phyloP scores from a whole-genome alignment of 768 basidiomycete genomes.

The Pholiota molesta region DNA sequence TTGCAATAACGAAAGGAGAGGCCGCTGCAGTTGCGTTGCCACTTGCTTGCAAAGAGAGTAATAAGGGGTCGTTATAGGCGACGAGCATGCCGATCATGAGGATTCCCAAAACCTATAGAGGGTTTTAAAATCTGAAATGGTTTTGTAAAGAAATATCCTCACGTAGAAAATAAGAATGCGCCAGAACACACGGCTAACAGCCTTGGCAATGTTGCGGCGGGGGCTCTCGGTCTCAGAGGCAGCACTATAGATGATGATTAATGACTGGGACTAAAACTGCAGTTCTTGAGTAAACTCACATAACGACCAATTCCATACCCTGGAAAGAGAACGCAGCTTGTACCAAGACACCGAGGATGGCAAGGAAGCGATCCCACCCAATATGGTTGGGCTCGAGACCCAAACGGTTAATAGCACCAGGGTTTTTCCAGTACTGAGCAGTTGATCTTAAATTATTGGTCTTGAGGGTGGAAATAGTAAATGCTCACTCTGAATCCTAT shows the following conservation, averaged over 20 bases:
- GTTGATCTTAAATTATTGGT: not conserved
- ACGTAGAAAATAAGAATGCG: slow-evolving; percentile 82
- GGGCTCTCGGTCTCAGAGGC: slow-evolving; percentile 81
- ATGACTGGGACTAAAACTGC: not conserved
- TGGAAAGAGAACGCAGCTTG: slow-evolving; percentile 76
- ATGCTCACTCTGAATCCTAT: slow-evolving; percentile 64
- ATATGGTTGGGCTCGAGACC: slow-evolving; percentile 41
- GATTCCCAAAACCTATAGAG: slow-evolving; percentile 62
- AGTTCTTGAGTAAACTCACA: slow-evolving; percentile 39
- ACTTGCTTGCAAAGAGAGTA: slow-evolving; percentile 38
- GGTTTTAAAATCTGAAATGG: not conserved
- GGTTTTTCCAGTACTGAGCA: slow-evolving; percentile 69
- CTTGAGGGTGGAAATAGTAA: slow-evolving; percentile 9
- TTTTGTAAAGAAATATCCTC: slow-evolving; percentile 19
- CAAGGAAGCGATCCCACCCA: slow-evolving; percentile 51
- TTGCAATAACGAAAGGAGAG: slow-evolving; percentile 87
- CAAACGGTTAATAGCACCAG: slow-evolving; percentile 57
- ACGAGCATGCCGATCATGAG: slow-evolving; percentile 82
- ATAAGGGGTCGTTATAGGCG: slow-evolving; percentile 58
- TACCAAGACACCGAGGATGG: slow-evolving; percentile 45
- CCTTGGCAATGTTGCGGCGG: slow-evolving; percentile 76
- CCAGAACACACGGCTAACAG: slow-evolving; percentile 77
- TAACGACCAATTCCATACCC: slow-evolving; percentile 75
- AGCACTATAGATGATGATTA: slow-evolving; percentile 41
- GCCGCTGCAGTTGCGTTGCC: slow-evolving; percentile 66